Conservation (phyloP, 2,329 filamentous ascomycete species). For the Thielaviopsis cerberus region DNA sequence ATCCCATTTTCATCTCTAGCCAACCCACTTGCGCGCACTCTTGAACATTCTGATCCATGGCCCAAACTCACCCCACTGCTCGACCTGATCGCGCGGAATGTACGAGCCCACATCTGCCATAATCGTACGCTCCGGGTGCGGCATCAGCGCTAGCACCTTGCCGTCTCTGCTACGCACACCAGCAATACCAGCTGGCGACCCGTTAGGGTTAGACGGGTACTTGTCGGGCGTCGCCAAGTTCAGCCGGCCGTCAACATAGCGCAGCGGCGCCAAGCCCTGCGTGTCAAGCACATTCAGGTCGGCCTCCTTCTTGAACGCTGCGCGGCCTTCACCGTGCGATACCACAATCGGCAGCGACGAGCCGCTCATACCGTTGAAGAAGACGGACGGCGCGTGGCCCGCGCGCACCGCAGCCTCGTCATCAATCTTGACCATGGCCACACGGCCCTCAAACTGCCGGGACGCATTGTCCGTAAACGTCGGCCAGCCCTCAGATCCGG, state of each 20-base stretch:
- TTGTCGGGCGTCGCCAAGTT: constrained; percentile 50
- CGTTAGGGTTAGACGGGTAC: constrained; percentile 81
- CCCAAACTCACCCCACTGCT: constrained; percentile 61
- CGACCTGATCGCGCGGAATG: constrained; percentile 36
- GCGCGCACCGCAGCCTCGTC: constrained; percentile 10
- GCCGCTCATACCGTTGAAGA: constrained; percentile 74
- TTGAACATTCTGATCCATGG: constrained; percentile 77
- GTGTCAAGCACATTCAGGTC: constrained; percentile 22
- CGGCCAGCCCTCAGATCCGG: constrained; percentile 68
- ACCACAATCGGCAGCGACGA: constrained; percentile 70
- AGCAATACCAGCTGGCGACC: constrained; percentile 63
- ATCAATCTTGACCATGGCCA: constrained; percentile 61
- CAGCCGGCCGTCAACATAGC: constrained; percentile 65
- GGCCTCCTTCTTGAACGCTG: constrained; percentile 44
- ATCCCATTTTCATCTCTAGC: constrained; percentile 22
- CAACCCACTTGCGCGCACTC: constrained; percentile 77
- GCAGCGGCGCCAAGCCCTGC: constrained; percentile 50
- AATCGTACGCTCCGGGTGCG: constrained; percentile 80
- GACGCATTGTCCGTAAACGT: constrained; percentile 69
- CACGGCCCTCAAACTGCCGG: constrained; percentile 78
- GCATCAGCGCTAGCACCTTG: constrained; percentile 75
- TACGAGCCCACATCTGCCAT: constrained; percentile 63
- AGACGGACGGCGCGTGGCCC: constrained; percentile 45
- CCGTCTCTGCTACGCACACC: constrained; percentile 62
- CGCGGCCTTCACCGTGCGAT: constrained; percentile 80